Evolutionary conservation across 2,329 filamentous ascomycete species (phyloP), one percentile per base, ranked within the genome.

Genomic region (Waltergamsia citrina): DNA sequence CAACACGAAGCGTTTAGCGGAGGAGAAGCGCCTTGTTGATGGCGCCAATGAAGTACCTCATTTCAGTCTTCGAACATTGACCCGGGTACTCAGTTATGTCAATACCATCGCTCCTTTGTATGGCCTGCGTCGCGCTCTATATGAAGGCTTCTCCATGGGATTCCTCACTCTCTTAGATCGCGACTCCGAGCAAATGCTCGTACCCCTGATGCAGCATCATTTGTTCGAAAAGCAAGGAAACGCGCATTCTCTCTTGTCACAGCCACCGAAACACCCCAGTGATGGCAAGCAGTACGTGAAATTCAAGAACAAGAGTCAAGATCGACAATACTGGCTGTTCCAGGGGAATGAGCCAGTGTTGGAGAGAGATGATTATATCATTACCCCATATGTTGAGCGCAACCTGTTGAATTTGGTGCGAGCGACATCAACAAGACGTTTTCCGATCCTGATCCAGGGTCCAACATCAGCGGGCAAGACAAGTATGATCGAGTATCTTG

Each of bases 401-500:
- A 99, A 99, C 44, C 69, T 99, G 43, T 76, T 95, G 45, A 98
- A 98, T 48, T 63, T 99, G 19, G 90, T 96, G 9, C 75, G 93
- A 49, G 93, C 92, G 4, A 87, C 87, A 12, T 96, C 90, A 1
- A 98, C 90, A 5, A 69, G 87, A 23, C 77, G 84, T 32, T 98
- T 94, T 53, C 93, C 92, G 1, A 85, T 99, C 32, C 69, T 99
- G 8, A 83, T 99, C 15, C 92, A 99, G 57, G 92, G 92, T 4
- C 92, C 93, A 10, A 99, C 92, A 0, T 98, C 93, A 5, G 85
- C 90, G 10, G 92, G 92, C 43, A 99, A 99, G 60, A 99, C 92
- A 0, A 96, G 90, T 57, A 98, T 99, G 92, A 94, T 98, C 27
- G 90, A 96, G 57, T 95, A 94, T 53, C 71, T 99, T 24, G 90